These are phyloP conservation scores for Suillus sp. DNA, from an alignment of 768 basidiomycete genomes.

Conservation along the genomic window DNA sequence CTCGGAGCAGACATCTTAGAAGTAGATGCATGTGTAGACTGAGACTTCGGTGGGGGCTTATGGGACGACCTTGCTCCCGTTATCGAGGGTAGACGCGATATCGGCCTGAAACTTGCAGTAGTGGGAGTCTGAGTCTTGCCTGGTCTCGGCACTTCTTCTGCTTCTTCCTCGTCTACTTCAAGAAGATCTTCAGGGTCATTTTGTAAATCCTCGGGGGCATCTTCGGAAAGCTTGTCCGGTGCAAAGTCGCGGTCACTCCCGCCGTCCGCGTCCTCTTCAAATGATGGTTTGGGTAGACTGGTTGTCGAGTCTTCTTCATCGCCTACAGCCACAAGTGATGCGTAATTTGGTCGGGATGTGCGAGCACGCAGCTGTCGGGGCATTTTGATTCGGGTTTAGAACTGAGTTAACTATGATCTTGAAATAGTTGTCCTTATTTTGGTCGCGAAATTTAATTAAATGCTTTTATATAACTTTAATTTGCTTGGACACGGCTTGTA, in stretches of 20 bases:
- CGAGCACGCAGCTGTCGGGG: conserved; percentile 57
- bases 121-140: conserved; percentile 14
- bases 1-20: conserved; percentile 20
- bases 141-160: conserved; percentile 20
- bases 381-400: conserved; percentile 40
- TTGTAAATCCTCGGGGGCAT: conserved; percentile 32
- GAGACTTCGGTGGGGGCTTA: conserved; percentile 24
- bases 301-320: conserved; percentile 34
- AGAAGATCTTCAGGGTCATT: conserved; percentile 35
- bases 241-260: conserved; percentile 67
- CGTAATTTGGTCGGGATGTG: conserved; percentile 54
- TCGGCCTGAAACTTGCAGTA: not conserved
- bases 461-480: too few relatives aligned
- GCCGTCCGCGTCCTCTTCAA: conserved; percentile 36
- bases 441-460: too few relatives aligned
- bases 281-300: conserved; percentile 40
- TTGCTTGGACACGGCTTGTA: too few relatives aligned
- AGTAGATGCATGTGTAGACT: conserved; percentile 12
- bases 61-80: conserved; percentile 19
- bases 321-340: conserved; percentile 36
- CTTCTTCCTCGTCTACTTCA: conserved; percentile 29
- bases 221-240: conserved; percentile 37
- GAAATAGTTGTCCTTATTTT: not conserved
- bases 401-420: not conserved
- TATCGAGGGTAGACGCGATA: conserved; percentile 14